Conservation (phyloP, 495 filamentous ascomycete species). For the Hyaloscypha hepaticicola region DNA sequence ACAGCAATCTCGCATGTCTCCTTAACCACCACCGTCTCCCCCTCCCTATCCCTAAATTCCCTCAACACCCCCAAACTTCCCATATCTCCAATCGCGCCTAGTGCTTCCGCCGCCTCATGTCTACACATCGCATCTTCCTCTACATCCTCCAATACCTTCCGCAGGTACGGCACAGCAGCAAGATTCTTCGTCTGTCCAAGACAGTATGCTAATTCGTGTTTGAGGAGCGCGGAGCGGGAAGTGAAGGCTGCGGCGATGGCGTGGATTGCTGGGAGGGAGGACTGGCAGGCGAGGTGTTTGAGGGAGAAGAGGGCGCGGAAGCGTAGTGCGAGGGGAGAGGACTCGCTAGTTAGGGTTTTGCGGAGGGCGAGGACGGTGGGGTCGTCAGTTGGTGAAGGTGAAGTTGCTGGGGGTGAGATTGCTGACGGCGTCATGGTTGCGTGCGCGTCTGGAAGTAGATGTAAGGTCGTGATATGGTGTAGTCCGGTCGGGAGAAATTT, state of each 20-base stretch:
- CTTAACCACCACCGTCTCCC: slow-evolving; percentile 74
- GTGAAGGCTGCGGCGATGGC: slow-evolving; percentile 88
- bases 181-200: slow-evolving; percentile 83
- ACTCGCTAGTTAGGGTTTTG: slow-evolving; percentile 73
- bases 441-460: not conserved
- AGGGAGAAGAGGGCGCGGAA: slow-evolving; percentile 98
- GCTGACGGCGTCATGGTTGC: slow-evolving; percentile 26
- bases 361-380: slow-evolving; percentile 41
- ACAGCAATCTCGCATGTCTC: slow-evolving; percentile 98
- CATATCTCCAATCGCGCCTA: slow-evolving; percentile 80
- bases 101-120: slow-evolving; percentile 94
- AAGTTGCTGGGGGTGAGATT: slow-evolving; percentile 12
- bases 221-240: slow-evolving; percentile 81
- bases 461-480: not conserved
- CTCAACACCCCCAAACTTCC: slow-evolving; percentile 70
- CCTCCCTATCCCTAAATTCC: slow-evolving; percentile 64
- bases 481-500: not conserved
- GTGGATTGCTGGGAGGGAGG: slow-evolving; percentile 74
- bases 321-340: slow-evolving; percentile 76
- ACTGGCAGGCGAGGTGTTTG: slow-evolving; percentile 80
- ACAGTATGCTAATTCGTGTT: slow-evolving; percentile 97
- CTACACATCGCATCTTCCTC: slow-evolving; percentile 90
- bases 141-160: slow-evolving; percentile 71
- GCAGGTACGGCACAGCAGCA: slow-evolving; percentile 70
- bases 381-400: not conserved